Conservation (phyloP, 2,329 filamentous ascomycete species). For the Aureobasidium subglaciale region DNA sequence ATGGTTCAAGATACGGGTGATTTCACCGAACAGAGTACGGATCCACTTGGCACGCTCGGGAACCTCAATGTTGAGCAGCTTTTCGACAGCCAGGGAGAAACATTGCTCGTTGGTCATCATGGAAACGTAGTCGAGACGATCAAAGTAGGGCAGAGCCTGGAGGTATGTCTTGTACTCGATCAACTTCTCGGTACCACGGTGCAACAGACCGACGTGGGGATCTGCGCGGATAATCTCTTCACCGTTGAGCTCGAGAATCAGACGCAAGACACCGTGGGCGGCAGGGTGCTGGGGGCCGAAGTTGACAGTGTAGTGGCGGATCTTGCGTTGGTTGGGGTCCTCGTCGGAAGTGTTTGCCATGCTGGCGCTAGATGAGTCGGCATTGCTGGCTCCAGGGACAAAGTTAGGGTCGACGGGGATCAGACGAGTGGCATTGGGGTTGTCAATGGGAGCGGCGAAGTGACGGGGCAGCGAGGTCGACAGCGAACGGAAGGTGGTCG, state of each 20-base stretch:
- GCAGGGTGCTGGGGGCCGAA: slow-evolving; percentile 98
- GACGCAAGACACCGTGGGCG: slow-evolving; percentile 91
- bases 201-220: slow-evolving; percentile 91
- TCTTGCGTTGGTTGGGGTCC: slow-evolving; percentile 62
- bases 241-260: slow-evolving; percentile 96
- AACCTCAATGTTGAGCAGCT: slow-evolving; percentile 93
- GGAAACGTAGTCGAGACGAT: slow-evolving; percentile 96
- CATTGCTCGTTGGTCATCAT: slow-evolving; percentile 99
- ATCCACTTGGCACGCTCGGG: slow-evolving; percentile 96
- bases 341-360: slow-evolving; percentile 39
- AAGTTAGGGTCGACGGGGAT: slow-evolving; percentile 62
- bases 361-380: slow-evolving; percentile 36
- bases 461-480: slow-evolving; percentile 58
- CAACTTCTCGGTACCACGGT: slow-evolving; percentile 97
- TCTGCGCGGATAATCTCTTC: slow-evolving; percentile 96
- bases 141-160: slow-evolving; percentile 96
- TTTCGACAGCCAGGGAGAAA: slow-evolving; percentile 91
- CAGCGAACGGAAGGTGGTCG: slow-evolving; percentile 47
- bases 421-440: slow-evolving; percentile 52
- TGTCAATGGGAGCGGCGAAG: slow-evolving; percentile 51
- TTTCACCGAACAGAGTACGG: slow-evolving; percentile 88
- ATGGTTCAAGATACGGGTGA: slow-evolving; percentile 91
- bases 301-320: slow-evolving; percentile 98
- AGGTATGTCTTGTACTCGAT: slow-evolving; percentile 99
- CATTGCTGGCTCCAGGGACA: slow-evolving; percentile 38